Base-by-base conservation (phyloP, 2,329 filamentous ascomycete genomes). In the Sporothrix sp. region DNA sequence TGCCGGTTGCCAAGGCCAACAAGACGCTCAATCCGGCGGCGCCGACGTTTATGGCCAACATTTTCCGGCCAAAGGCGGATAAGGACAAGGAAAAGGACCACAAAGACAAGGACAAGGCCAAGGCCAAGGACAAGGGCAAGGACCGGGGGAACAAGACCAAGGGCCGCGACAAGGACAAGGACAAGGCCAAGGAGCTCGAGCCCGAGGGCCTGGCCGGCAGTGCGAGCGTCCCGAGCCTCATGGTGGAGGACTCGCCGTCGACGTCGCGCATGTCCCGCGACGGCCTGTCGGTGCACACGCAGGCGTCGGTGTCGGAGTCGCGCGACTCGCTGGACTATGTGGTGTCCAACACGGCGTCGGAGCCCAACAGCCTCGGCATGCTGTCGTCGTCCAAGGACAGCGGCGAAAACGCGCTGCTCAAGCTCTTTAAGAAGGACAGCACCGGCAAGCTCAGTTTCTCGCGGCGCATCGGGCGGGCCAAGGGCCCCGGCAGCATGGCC, bases 1-100 rank as follows among this genome's bases (percentile, higher is more conserved):
- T 70, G 4, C 64, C 21, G 3, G 23, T 63, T 7, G 58, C 67
- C 35, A 71, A 64, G 64, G 40, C 43, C 52, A 54, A 64, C 50
- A 54, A 65, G 68, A 82, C 66, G 60, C 74, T 97, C 25, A 97
- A 98, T 60, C 93, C 93, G 7, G 79, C 87, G 7, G 93, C 91
- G 0, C 90, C 90, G 8, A 87, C 85, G 1, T 97, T 97, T 63
- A 91, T 85, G 66, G 82, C 76, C 9, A 76, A 82, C 33, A 79
- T 93, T 52, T 78, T 81, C 59, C 71, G 74, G 4, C 64, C 63
- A 27, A 71, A 69, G 55, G 58, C 61, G 14, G 66, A 66, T 51
- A 54, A 53, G 28, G 42, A 45, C 16, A 46, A 35, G 27, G 42
- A 32, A 18, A 66, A 63, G 54, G 61, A 20, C n/a, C 69, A 65